A percentile compares a stretch with the other conserved stretches of the same genome.
Conservation (phyloP, 2,329 filamentous ascomycete species). For the Botrytis galanthina region DNA sequence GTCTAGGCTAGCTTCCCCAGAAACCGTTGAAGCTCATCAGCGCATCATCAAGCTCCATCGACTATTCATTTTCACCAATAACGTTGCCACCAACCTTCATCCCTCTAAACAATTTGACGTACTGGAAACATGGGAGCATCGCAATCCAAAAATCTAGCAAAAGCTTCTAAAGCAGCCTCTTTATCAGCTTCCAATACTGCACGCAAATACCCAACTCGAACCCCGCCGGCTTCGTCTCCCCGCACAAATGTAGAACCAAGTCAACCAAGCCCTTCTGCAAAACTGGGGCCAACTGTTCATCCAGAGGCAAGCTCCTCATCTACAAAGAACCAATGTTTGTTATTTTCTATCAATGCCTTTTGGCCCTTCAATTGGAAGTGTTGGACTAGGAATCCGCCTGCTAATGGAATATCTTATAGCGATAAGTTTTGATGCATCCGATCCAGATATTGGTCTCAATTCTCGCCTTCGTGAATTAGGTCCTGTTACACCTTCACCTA, state of each 20-base stretch:
- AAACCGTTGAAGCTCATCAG: constrained; percentile 7
- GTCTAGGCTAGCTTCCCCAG: neutral
- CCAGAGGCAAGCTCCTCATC: constrained; percentile 19
- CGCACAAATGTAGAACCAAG: constrained; percentile 20
- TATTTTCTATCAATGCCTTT: neutral
- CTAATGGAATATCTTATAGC: constrained; percentile 16
- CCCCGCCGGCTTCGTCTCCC: constrained; percentile 24
- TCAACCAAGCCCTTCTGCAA: constrained; percentile 18
- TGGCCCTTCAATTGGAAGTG: neutral
- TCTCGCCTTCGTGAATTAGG: constrained; percentile 34
- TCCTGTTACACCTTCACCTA: constrained; percentile 35
- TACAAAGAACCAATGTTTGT: constrained; percentile 21
- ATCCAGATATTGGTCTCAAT: constrained; percentile 28
- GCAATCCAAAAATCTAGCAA: constrained; percentile 32
- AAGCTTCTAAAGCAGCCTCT: constrained; percentile 27
- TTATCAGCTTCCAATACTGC: constrained; percentile 24
- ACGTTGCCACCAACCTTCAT: neutral
- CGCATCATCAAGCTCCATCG: neutral
- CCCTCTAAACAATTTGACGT: neutral
- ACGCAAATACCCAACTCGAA: constrained; percentile 37
- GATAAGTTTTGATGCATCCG: constrained; percentile 22
- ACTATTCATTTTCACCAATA: neutral
- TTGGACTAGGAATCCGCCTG: neutral
- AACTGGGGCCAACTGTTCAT: constrained; percentile 21
- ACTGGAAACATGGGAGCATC: constrained; percentile 32